These are phyloP conservation scores for Erodium moschatum DNA, from an alignment of 441 rosid species.

Conservation along the genomic window DNA sequence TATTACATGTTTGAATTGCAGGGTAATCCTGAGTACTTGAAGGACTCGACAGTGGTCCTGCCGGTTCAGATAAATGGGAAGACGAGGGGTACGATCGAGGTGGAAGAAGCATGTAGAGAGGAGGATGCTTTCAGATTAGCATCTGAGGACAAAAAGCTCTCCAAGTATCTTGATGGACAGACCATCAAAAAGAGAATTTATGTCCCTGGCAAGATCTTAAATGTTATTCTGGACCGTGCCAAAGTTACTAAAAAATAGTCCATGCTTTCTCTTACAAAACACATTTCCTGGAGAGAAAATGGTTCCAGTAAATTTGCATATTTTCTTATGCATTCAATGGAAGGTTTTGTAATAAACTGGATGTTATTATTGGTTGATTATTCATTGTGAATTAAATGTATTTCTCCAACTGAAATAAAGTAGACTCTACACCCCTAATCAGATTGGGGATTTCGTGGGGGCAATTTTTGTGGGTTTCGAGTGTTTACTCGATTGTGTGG, in stretches of 20 bases:
- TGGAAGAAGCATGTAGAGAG: constrained; percentile 78
- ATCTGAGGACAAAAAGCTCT: constrained; percentile 48
- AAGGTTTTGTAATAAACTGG: not conserved
- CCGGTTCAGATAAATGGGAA: constrained; percentile 96
- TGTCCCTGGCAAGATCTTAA: constrained; percentile 81
- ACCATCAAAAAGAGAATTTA: constrained; percentile 63
- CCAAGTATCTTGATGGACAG: constrained; percentile 55
- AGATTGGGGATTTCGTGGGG: too few species aligned
- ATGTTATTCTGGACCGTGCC: constrained; percentile 55
- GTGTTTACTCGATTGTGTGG: too few species aligned
- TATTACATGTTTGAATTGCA: constrained; percentile 23
- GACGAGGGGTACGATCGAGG: constrained; percentile 78
- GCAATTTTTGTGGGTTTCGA: too few species aligned
- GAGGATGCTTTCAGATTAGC: constrained; percentile 69
- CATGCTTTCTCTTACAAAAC: not conserved
- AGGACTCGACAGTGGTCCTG: constrained; percentile 48
- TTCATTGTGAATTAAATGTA: too few species aligned
- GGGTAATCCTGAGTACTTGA: constrained; percentile 63
- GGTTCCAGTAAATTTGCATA: not conserved
- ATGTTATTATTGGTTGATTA: not conserved
- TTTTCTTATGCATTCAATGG: not conserved
- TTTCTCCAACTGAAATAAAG: too few species aligned
- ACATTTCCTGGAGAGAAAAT: not conserved
- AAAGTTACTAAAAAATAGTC: constrained; percentile 26
- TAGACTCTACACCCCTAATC: too few species aligned